Conservation (phyloP, 2,329 filamentous ascomycete species). For the Aspergillus felis region DNA sequence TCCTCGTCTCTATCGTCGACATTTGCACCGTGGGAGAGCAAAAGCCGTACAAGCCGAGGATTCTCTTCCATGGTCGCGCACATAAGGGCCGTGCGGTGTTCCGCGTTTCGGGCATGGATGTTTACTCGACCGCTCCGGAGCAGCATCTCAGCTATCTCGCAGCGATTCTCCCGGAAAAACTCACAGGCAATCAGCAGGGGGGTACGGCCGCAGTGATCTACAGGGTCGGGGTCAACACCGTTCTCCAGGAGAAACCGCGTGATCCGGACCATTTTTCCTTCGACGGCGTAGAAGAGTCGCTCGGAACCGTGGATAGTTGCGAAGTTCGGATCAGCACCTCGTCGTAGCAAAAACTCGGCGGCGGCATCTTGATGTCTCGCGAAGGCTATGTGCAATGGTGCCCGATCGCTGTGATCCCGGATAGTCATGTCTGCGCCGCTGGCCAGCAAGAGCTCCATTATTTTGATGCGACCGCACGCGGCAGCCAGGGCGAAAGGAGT, state of each 20-base stretch:
- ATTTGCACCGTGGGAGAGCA: neutral
- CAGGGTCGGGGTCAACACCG: neutral
- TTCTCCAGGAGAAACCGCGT: neutral
- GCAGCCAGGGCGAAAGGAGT: neutral
- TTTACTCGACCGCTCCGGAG: neutral
- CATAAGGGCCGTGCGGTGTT: neutral
- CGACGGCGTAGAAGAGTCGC: neutral
- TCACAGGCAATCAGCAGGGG: neutral
- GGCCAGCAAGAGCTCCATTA: neutral
- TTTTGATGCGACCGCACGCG: neutral
- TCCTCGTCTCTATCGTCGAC: neutral
- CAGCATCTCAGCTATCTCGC: neutral
- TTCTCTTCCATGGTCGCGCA: neutral
- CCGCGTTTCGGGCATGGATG: neutral
- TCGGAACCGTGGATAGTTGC: too few relatives aligned
- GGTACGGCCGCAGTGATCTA: neutral
- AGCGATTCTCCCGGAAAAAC: too few relatives aligned
- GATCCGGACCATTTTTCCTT: neutral
- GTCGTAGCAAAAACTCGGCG: neutral
- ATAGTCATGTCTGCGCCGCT: neutral
- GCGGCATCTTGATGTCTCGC: neutral
- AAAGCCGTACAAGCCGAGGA: neutral
- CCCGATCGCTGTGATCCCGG: too few relatives aligned
- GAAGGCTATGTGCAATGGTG: neutral
- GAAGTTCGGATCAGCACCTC: too few relatives aligned